These are phyloP conservation scores for Metschnikowia matae DNA, from an alignment of 805 yeast species.

Conservation along the genomic window DNA sequence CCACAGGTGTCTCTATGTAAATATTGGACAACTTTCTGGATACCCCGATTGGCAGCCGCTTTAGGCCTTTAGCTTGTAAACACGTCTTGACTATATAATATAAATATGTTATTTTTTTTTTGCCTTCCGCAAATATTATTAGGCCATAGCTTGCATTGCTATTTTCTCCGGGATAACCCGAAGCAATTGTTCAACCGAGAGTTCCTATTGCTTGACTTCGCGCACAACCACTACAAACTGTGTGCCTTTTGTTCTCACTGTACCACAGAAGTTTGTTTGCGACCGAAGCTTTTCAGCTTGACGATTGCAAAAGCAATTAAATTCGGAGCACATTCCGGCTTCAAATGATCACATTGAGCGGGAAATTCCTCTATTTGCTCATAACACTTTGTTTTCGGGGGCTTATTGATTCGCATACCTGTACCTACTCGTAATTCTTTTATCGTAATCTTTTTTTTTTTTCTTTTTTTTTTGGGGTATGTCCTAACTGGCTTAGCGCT, in stretches of 20 bases:
- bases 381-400: neutral
- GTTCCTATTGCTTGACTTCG: neutral
- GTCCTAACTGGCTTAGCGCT: neutral
- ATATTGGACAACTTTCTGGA: neutral
- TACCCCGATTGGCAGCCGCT: neutral
- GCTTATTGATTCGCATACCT: neutral
- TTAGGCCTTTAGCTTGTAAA: too few species aligned
- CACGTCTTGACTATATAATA: too few species aligned
- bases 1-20: neutral
- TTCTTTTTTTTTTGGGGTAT: neutral
- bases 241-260: neutral
- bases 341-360: too few species aligned
- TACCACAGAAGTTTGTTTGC: neutral
- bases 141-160: neutral
- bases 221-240: neutral
- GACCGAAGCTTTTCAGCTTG: neutral
- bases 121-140: neutral
- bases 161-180: neutral
- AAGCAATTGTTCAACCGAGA: neutral
- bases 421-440: conserved; percentile 1
- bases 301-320: too few species aligned
- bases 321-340: too few species aligned
- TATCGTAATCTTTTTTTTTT: conserved; percentile 2
- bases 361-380: too few species aligned
- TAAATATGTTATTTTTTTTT: too few species aligned